These are phyloP conservation scores for Annona squamosa DNA, from an alignment of 164 flowering plant genomes.

Conservation along the genomic window DNA sequence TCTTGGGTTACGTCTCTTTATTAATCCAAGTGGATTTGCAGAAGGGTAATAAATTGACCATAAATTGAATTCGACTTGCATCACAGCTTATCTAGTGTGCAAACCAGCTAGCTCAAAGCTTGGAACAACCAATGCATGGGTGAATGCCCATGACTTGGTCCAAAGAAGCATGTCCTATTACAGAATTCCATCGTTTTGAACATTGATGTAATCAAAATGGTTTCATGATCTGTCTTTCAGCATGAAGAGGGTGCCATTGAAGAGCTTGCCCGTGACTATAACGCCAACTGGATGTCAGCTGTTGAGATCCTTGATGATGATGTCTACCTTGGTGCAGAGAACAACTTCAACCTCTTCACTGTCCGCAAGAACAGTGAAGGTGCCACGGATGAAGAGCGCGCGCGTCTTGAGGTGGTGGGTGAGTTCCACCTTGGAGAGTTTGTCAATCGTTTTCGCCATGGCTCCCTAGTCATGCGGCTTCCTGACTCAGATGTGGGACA, in stretches of 20 bases:
- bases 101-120: too few species aligned
- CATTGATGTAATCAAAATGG: not conserved
- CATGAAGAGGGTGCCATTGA: slow-evolving; percentile 98
- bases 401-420: slow-evolving; percentile 84
- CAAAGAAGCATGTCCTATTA: not conserved
- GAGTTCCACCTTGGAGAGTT: slow-evolving; percentile 96
- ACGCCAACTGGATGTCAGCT: slow-evolving; percentile 98
- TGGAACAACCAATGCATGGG: not conserved
- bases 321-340: slow-evolving; percentile 88
- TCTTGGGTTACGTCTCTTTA: too few species aligned
- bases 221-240: slow-evolving; percentile 27
- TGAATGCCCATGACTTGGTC: not conserved
- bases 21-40: too few species aligned
- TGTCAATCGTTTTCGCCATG: slow-evolving; percentile 79
- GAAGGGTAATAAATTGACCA: too few species aligned
- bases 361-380: slow-evolving; percentile 94
- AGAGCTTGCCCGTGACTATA: slow-evolving; percentile 94
- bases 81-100: too few species aligned
- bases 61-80: too few species aligned
- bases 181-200: not conserved
- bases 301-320: slow-evolving; percentile 96
- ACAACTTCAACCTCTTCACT: slow-evolving; percentile 75
- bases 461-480: slow-evolving; percentile 91
- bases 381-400: slow-evolving; percentile 93
- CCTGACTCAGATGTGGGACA: slow-evolving; percentile 95